Percentiles rank a stretch among this genome's conserved stretches.
These are phyloP conservation scores for Pyricularia sp. DNA, from an alignment of 2,329 filamentous ascomycete species.

Conservation along the genomic window DNA sequence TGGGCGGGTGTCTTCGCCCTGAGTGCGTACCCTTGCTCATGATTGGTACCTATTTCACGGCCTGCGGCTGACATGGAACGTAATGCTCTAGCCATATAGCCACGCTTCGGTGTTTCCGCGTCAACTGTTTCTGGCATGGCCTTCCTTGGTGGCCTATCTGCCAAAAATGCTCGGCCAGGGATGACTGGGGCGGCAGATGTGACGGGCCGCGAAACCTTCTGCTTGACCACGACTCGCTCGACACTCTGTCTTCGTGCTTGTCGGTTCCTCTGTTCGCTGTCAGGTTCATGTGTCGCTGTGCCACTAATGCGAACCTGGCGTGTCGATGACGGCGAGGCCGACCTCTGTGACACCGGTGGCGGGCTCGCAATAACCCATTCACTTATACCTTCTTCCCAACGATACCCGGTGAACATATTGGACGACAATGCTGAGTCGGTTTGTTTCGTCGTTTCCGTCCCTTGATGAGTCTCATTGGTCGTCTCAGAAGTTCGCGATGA, in stretches of 20 bases:
- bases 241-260: not conserved
- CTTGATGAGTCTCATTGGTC: not conserved
- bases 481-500: not conserved
- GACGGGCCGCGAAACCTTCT: not conserved
- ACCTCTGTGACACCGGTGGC: not conserved
- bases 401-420: conserved; percentile 16
- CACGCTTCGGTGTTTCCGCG: not conserved
- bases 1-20: not conserved
- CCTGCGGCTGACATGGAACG: not conserved
- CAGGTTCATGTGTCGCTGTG: not conserved
- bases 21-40: not conserved
- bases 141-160: not conserved
- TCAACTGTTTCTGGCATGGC: not conserved
- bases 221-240: not conserved
- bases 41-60: not conserved
- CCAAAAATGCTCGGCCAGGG: not conserved
- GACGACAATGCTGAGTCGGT: not conserved
- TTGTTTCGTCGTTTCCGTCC: not conserved
- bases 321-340: not conserved
- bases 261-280: not conserved
- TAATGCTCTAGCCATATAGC: not conserved
- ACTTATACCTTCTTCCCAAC: conserved; percentile 28
- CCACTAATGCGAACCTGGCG: not conserved
- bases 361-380: conserved; percentile 22
- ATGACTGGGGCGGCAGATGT: not conserved